Evolutionary conservation across 2,329 filamentous ascomycete species (phyloP), one percentile per base, ranked within the genome.

Genomic region (Leptodontidium sp.): DNA sequence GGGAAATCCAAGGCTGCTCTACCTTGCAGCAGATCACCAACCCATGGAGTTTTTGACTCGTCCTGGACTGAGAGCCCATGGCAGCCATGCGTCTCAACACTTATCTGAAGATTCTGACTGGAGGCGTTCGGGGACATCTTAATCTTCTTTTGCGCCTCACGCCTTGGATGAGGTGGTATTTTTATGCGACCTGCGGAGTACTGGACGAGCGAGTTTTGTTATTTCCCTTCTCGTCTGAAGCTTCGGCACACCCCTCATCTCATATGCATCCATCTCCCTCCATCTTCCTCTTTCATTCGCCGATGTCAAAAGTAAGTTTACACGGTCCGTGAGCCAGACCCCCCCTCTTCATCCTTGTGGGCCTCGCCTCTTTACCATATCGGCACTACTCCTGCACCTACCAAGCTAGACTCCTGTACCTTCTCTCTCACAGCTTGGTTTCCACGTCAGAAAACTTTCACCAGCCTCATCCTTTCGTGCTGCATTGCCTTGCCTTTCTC

Each of bases 341-440:
- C 49, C 64, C 47, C 55, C 40, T 50, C 45, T 15, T 24, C 52
- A 35, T 61, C 35, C 67, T 65, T 45, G 67, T 55, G 45, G 61
- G 24, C 50, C 58, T 69, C 40, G 66, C 50, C 57, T 69, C 53
- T 65, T 55, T 62, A 40, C 62, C 64, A 53, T 45, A 65, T 61
- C 59, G 61, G 68, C 35, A 67, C 65, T 43, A 57, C 38, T 32
- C 29, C 29, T 12, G 38, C 38, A 40, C 43, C 47, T 32, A 64
- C 64, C 53, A 53, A 61, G 58, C 58, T 58, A 64, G 57, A 53
- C 47, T 62, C 4, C 29, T 49, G 65, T 64, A 49, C 35, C 63
- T 68, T 62, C 65, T 71, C 58, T 65, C 58, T 67, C 47, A 66
- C 21, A 66, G 67, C 67, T 72, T 70, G 69, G 38, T 59, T 71